Base-by-base conservation (phyloP, 768 basidiomycete species). In the Mycena rebaudengoi region DNA sequence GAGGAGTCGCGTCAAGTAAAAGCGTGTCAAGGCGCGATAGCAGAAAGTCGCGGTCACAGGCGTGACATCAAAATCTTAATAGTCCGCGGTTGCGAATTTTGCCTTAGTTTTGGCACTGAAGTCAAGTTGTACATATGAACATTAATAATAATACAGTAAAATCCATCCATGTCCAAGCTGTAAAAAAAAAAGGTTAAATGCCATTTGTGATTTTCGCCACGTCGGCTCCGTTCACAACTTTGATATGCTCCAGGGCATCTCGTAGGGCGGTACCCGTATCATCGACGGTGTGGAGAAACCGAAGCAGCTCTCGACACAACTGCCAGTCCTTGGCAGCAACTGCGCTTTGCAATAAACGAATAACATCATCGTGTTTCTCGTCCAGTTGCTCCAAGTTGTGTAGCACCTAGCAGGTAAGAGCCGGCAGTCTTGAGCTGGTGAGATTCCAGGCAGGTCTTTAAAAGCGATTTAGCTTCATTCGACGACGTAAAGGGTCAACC, bases 361-460 rank as follows among this genome's bases (percentile, higher is more conserved):
- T 85, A 4, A 91, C 95, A 70, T 98, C 94, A 33, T 83, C 85
- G 71, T 88, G 88, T 70, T 87, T 79, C 72, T 92, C 91, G 67
- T 95, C 92, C 50, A 95, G 80, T 64, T 95, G 94, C 72, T 98
- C 96, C 53, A 98, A 85, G 69, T 92, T 96, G 73, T 98, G 96
- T 52, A 99, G 79, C 3, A 99, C 95, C 28, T n/a, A 99, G 84
- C 11, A 99, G 84, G 76, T 98, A 98, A 7, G 94, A 96, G 21
- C 91, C 89, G 0, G 97, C 97, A 4, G 95, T 96, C 72, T 92
- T 91, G 66, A 98, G 81, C 6, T 90, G 86, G 29, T 88, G 85
- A 8, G 88, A 84, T 1, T 80, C 74, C 33, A 97, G 81, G 73
- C 96, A 98, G 21, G 84, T 85, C 95, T 97, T 51, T 41, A 21